Conservation (phyloP, 306 rosid genomes). For the Casuarina glauca region DNA sequence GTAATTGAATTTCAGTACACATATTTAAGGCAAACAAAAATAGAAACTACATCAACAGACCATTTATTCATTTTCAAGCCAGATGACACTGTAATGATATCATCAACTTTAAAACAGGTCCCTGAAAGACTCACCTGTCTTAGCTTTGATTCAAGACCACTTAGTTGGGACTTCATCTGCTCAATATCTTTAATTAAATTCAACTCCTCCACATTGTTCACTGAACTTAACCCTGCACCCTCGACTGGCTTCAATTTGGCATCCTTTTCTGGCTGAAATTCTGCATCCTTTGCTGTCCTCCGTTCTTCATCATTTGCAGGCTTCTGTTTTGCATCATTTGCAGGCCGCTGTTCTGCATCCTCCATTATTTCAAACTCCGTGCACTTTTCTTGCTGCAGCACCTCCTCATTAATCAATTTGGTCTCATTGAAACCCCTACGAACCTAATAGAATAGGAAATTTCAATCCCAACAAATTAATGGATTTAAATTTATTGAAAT, state of each 20-base stretch:
- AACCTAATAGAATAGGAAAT: conserved; percentile 28
- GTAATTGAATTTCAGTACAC: conserved; percentile 19
- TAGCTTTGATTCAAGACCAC: conserved; percentile 71
- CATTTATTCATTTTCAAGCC: background rate
- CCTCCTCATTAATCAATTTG: conserved; percentile 28
- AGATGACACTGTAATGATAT: background rate
- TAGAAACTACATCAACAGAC: background rate
- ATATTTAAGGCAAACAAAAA: conserved; percentile 12
- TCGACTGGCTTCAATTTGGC: conserved; percentile 25
- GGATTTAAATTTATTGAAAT: background rate
- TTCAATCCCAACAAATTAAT: no score
- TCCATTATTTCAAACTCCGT: conserved; percentile 1
- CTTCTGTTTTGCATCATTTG: background rate
- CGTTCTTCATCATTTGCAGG: conserved; percentile 11
- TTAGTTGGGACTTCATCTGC: conserved; percentile 72
- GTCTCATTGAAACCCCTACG: conserved; percentile 34
- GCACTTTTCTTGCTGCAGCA: conserved; percentile 33
- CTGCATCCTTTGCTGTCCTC: conserved; percentile 22
- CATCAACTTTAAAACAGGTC: background rate
- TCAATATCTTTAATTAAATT: conserved; percentile 61
- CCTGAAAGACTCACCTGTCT: conserved; percentile 61
- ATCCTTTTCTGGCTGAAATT: conserved; percentile 25
- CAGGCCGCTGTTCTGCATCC: background rate
- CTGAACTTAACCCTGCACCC: conserved; percentile 22
- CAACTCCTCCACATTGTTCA: conserved; percentile 38